Conservation (phyloP, 2,329 filamentous ascomycete genomes). For the Botrytis paeoniae region DNA sequence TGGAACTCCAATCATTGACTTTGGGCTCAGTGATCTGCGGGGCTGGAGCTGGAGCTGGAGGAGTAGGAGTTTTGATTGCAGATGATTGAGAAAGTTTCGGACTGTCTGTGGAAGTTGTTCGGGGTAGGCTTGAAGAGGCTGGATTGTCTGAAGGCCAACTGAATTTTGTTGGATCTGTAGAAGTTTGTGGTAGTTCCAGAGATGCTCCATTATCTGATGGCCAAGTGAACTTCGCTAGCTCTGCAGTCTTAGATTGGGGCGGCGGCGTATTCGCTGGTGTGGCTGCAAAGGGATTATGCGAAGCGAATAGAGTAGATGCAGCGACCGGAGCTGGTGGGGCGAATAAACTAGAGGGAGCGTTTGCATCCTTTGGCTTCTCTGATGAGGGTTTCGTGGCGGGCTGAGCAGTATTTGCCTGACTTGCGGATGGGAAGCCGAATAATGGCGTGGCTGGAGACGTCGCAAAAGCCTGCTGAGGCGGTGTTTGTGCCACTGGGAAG, state of each 20-base stretch:
- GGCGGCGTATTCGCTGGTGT: background rate
- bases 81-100: background rate
- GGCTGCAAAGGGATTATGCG: background rate
- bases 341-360: background rate
- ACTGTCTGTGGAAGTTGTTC: background rate
- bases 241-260: background rate
- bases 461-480: background rate
- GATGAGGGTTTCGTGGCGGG: background rate
- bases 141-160: constrained; percentile 6
- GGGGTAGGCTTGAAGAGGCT: background rate
- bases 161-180: background rate
- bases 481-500: background rate
- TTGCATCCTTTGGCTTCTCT: background rate
- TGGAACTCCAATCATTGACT: constrained; percentile 1
- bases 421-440: background rate
- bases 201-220: background rate
- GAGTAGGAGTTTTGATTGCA: background rate
- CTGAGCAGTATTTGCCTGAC: background rate
- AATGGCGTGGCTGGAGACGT: background rate
- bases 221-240: constrained; percentile 13
- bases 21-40: background rate
- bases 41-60: background rate
- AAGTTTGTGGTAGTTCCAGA: background rate
- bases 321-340: background rate
- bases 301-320: background rate